phyloP scores from a whole-genome alignment of 352 stramenopile genomes.

The Phytopythium mirpurense region DNA sequence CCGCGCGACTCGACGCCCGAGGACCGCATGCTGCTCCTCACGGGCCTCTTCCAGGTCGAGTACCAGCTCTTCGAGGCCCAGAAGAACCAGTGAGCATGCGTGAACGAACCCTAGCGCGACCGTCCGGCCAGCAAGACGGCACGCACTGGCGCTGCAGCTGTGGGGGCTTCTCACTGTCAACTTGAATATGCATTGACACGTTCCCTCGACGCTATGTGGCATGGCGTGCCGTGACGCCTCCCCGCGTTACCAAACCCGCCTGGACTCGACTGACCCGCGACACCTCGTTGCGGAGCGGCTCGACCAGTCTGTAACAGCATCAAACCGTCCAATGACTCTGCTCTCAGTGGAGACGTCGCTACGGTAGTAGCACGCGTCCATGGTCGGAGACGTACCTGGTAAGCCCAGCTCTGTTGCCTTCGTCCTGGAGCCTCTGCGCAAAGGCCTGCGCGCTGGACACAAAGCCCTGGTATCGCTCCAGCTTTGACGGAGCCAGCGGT shows the following conservation, averaged over 20 bases:
- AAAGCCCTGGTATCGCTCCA: not conserved
- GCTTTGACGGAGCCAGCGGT: not conserved
- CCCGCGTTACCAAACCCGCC: too few species aligned
- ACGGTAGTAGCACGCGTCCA: not conserved
- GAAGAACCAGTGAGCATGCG: slow-evolving; percentile 12
- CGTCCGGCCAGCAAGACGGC: too few species aligned
- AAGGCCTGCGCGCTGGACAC: not conserved
- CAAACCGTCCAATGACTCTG: too few species aligned
- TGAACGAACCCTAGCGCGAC: too few species aligned
- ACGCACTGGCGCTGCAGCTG: too few species aligned
- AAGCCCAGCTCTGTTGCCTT: not conserved
- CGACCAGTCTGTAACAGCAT: too few species aligned
- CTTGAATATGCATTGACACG: too few species aligned
- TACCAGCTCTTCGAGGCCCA: slow-evolving; percentile 47
- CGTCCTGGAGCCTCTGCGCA: not conserved
- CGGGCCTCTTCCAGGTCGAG: slow-evolving; percentile 54
- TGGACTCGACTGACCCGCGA: too few species aligned
- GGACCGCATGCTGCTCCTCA: slow-evolving; percentile 51
- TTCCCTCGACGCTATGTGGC: too few species aligned
- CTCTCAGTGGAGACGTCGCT: not conserved
- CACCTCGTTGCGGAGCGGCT: too few species aligned
- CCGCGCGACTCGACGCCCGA: slow-evolving; percentile 43
- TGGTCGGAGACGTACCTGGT: not conserved
- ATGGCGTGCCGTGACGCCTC: too few species aligned
- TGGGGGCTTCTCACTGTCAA: too few species aligned